Evolutionary conservation across 768 basidiomycete species (phyloP).

Genomic region (Pseudohyphozyma bogoriensis): DNA sequence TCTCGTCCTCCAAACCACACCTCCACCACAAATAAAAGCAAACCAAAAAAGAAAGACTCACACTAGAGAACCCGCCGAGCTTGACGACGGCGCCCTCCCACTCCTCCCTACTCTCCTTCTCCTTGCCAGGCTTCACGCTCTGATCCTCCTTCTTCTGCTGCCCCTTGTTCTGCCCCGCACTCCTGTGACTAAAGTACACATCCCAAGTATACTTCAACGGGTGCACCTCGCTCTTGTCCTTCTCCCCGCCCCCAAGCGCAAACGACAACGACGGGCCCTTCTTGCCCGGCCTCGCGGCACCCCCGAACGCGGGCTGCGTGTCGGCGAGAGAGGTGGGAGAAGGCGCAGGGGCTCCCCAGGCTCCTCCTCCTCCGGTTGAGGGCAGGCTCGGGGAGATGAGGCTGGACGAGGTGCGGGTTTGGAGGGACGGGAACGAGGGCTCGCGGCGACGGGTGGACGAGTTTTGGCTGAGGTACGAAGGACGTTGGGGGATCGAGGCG

Average conservation of each 20-base stretch:
- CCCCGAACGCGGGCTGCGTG: background rate
- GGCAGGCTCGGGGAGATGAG: background rate
- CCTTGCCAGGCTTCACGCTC: slow-evolving; percentile 12
- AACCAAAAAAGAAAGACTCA: background rate
- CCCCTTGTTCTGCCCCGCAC: slow-evolving; percentile 6
- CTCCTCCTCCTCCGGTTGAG: background rate
- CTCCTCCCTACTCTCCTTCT: slow-evolving; percentile 18
- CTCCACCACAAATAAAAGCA: background rate
- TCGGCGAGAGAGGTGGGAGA: background rate
- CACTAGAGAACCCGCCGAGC: slow-evolving; percentile 25
- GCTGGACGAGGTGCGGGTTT: slow-evolving; percentile 16
- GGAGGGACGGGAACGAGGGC: slow-evolving; percentile 9
- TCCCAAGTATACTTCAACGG: slow-evolving; percentile 28
- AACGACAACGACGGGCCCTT: slow-evolving; percentile 15
- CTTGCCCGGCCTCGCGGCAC: background rate
- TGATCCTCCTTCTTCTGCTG: slow-evolving; percentile 5
- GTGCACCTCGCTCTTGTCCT: slow-evolving; percentile 3
- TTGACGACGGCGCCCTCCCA: slow-evolving; percentile 24
- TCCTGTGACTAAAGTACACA: slow-evolving; percentile 21
- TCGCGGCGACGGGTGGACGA: slow-evolving; percentile 1
- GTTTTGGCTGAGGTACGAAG: slow-evolving; percentile 4
- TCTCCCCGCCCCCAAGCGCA: background rate
- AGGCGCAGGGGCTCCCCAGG: background rate
- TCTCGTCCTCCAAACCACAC: too few species aligned
- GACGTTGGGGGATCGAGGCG: background rate